Percentiles rank a stretch among this genome's conserved stretches.
These are phyloP conservation scores for Cadophora sp. DNA, from an alignment of 2,329 filamentous ascomycete genomes.

Conservation along the genomic window DNA sequence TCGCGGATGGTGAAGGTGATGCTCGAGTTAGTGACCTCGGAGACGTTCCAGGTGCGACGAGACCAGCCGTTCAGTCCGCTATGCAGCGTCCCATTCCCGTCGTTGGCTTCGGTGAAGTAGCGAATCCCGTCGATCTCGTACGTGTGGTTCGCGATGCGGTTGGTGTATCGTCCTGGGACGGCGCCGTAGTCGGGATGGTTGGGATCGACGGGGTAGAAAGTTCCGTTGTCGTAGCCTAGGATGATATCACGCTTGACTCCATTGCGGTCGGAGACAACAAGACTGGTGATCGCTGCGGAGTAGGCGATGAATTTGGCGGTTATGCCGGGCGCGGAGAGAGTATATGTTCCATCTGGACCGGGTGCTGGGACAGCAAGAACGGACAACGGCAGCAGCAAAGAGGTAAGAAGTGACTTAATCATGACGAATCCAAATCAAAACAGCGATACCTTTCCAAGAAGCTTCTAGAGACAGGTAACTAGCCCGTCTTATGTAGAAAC, in stretches of 20 bases:
- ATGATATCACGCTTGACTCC: slow-evolving; percentile 72
- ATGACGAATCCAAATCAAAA: neutral
- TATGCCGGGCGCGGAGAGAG: slow-evolving; percentile 71
- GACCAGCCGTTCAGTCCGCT: slow-evolving; percentile 76
- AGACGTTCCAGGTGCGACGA: slow-evolving; percentile 68
- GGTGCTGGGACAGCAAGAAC: slow-evolving; percentile 43
- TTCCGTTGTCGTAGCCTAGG: slow-evolving; percentile 76
- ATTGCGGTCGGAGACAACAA: slow-evolving; percentile 69
- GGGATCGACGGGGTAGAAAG: slow-evolving; percentile 67
- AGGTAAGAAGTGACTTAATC: slow-evolving; percentile 22
- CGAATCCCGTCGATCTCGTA: slow-evolving; percentile 65
- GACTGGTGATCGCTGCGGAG: slow-evolving; percentile 73
- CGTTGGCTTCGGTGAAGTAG: slow-evolving; percentile 62
- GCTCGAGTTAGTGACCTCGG: slow-evolving; percentile 58
- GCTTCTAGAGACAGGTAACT: neutral
- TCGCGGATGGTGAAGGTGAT: slow-evolving; percentile 73
- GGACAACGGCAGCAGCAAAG: slow-evolving; percentile 25
- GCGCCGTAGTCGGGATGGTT: slow-evolving; percentile 73
- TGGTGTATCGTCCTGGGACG: slow-evolving; percentile 78
- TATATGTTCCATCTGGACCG: slow-evolving; percentile 72
- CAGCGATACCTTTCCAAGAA: neutral
- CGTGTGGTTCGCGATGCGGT: slow-evolving; percentile 78
- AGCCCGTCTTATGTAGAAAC: neutral
- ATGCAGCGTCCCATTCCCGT: slow-evolving; percentile 63
- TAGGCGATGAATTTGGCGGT: slow-evolving; percentile 70